phyloP scores from a whole-genome alignment of 768 basidiomycete species.

The Mycena belliarum region DNA sequence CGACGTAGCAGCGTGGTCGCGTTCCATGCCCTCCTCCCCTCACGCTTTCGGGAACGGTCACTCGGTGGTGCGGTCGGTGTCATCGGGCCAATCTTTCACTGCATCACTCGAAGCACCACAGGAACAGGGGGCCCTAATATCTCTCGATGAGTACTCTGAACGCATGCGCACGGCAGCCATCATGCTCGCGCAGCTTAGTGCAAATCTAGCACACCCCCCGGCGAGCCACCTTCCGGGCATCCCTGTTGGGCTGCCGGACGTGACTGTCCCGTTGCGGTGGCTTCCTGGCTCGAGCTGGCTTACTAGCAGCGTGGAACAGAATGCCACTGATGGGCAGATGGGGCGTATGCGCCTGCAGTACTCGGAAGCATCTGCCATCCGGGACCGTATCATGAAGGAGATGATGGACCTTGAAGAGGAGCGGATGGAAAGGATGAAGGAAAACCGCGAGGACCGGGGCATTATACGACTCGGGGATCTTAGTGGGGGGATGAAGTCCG shows the following conservation, averaged over 20 bases:
- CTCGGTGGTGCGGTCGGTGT: conserved; percentile 19
- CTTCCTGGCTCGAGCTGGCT: conserved; percentile 60
- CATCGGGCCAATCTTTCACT: not conserved
- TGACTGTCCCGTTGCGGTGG: conserved; percentile 43
- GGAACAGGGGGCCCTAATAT: conserved; percentile 45
- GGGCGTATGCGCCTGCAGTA: conserved; percentile 73
- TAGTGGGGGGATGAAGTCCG: conserved; percentile 59
- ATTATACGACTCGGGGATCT: conserved; percentile 59
- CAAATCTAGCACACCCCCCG: conserved; percentile 52
- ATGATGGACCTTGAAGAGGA: conserved; percentile 97
- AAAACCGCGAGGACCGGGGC: conserved; percentile 64
- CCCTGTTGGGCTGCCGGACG: conserved; percentile 17
- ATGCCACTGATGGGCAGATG: conserved; percentile 23
- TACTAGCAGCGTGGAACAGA: conserved; percentile 22
- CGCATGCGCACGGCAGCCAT: conserved; percentile 98
- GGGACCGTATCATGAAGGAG: conserved; percentile 96
- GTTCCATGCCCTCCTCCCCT: conserved; percentile 47
- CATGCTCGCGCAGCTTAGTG: conserved; percentile 96
- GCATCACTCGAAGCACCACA: conserved; percentile 16
- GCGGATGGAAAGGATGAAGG: conserved; percentile 90
- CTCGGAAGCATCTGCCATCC: conserved; percentile 85
- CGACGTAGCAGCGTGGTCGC: conserved; percentile 83
- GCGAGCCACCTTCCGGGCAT: conserved; percentile 15
- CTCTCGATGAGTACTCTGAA: conserved; percentile 96
- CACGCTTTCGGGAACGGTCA: conserved; percentile 7